These are phyloP conservation scores for Erythrophleum ivorense DNA, from an alignment of 331 rosid genomes.

Conservation along the genomic window DNA sequence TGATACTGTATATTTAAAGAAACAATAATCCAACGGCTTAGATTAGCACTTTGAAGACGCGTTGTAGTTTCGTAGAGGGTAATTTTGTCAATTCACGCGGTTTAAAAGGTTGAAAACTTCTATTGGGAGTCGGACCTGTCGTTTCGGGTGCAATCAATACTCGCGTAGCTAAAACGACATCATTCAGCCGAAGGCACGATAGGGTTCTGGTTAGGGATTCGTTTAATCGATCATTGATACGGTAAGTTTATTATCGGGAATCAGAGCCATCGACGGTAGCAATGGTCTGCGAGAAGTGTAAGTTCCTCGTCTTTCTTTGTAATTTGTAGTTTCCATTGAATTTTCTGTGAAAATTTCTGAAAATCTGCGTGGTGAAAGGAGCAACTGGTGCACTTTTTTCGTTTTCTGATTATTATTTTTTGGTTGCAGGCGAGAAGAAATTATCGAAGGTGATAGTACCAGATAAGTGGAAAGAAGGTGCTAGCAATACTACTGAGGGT, in stretches of 20 bases:
- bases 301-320: constrained; percentile 38
- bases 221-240: background rate
- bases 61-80: background rate
- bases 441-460: constrained; percentile 92
- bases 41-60: background rate
- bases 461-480: constrained; percentile 98
- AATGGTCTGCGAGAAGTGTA: constrained; percentile 97
- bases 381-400: background rate
- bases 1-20: background rate
- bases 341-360: background rate
- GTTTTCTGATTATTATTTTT: background rate
- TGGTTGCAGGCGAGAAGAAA: constrained; percentile 82
- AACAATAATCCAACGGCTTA: background rate
- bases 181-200: background rate
- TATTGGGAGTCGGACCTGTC: background rate
- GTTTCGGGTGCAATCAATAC: background rate
- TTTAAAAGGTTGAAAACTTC: background rate
- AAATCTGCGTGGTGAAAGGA: too few species aligned
- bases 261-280: constrained; percentile 27
- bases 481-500: constrained; percentile 89
- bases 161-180: constrained; percentile 15
- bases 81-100: background rate
- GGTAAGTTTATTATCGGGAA: constrained; percentile 9
- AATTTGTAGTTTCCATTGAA: background rate
- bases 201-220: constrained; percentile 43